A percentile compares a stretch with the other conserved stretches of the same genome.
These are phyloP conservation scores for Casuarina glauca DNA, from an alignment of 306 rosid genomes.

Conservation along the genomic window DNA sequence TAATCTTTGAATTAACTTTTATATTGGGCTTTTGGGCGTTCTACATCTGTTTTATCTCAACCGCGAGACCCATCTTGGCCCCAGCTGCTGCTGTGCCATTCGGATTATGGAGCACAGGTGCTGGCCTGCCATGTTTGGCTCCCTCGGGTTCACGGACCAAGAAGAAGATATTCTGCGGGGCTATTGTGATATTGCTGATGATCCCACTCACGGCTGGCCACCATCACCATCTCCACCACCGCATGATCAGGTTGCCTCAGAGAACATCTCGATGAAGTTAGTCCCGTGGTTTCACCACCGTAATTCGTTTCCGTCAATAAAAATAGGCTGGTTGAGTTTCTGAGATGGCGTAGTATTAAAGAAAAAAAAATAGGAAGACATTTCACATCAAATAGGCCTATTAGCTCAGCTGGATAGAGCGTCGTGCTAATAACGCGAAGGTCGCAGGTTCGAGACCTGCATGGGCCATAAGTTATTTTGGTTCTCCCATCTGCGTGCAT, in stretches of 20 bases:
- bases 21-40: too few relatives aligned
- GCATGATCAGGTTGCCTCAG: background rate
- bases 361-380: accelerated
- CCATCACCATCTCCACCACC: background rate
- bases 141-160: constrained; percentile 58
- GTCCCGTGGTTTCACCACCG: background rate
- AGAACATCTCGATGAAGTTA: background rate
- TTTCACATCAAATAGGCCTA: background rate
- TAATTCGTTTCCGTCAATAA: background rate
- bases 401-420: constrained; percentile 21
- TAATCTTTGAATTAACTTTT: too few relatives aligned
- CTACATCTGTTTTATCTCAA: constrained; percentile 45
- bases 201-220: constrained; percentile 13
- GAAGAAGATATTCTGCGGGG: constrained; percentile 56
- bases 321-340: background rate
- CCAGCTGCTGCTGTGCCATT: constrained; percentile 55
- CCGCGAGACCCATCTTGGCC: constrained; percentile 55
- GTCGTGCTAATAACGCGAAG: constrained; percentile 26
- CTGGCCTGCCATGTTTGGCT: constrained; percentile 59
- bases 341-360: too few relatives aligned
- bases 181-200: constrained; percentile 42
- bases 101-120: constrained; percentile 53
- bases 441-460: constrained; percentile 24
- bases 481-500: background rate
- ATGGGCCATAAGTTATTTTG: background rate